Conservation (phyloP, 2,329 filamentous ascomycete species). For the Pseudogymnoascus sp. region DNA sequence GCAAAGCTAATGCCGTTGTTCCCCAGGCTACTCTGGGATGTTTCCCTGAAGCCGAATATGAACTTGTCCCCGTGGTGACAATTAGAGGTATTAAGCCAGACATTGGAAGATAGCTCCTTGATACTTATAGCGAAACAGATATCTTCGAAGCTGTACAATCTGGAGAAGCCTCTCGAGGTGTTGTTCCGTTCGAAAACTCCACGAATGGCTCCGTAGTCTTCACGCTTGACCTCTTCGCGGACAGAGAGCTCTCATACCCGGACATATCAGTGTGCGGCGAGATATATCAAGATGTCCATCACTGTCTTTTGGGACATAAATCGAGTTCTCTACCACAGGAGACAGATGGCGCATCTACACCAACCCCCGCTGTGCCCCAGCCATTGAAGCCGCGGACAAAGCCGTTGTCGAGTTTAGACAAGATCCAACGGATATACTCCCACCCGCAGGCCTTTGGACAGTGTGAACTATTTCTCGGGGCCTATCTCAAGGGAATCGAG, state of each 20-base stretch:
- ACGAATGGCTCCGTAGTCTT: constrained; percentile 88
- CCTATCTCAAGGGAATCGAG: constrained; percentile 66
- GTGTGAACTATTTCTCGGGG: constrained; percentile 67
- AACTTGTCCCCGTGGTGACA: constrained; percentile 35
- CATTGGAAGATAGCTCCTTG: constrained; percentile 10
- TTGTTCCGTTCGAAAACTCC: constrained; percentile 93
- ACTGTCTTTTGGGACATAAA: constrained; percentile 65
- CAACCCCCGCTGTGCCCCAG: constrained; percentile 41
- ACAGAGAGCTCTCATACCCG: constrained; percentile 55
- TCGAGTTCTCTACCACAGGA: constrained; percentile 10
- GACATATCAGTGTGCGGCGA: constrained; percentile 75
- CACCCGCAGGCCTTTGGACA: constrained; percentile 96
- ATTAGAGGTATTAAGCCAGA: constrained; percentile 33
- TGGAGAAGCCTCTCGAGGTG: constrained; percentile 58
- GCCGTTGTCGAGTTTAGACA: constrained; percentile 45
- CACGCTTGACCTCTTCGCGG: constrained; percentile 82
- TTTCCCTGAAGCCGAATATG: constrained; percentile 34
- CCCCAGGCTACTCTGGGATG: constrained; percentile 45
- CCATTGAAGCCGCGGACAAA: constrained; percentile 39
- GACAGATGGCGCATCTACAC: constrained; percentile 34
- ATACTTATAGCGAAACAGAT: constrained; percentile 39
- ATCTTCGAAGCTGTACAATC: constrained; percentile 74
- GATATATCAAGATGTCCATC: constrained; percentile 78
- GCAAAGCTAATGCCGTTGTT: constrained; percentile 24
- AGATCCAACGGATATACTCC: constrained; percentile 74